Base-by-base conservation (phyloP, 2,329 filamentous ascomycete species). In the Knoxdaviesia capensis region DNA sequence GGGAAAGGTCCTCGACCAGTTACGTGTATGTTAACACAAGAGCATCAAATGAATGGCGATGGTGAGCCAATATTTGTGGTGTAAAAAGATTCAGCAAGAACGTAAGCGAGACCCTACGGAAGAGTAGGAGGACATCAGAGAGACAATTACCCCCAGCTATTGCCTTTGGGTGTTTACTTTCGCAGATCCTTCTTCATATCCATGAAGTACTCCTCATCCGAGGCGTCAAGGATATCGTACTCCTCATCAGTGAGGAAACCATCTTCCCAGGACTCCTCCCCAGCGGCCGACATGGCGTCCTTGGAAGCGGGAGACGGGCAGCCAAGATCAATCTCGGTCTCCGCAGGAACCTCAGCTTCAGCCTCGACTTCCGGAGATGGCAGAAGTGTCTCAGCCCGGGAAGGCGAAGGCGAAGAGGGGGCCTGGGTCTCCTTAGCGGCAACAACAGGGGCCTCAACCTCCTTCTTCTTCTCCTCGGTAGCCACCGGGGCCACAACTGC, bases 241-340 rank as follows among this genome's bases (percentile, higher is more conserved):
- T 98, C 90, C 58, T 96, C 90, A 48, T 98, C 90, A 0, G 90
- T 96, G 66, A 93, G 63, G 67, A 94, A 94, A 8, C 79, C 82
- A 46, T 81, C 75, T 8, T 77, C 74, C 1, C 69, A 71, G n/a
- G 60, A 64, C 36, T 74, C 68, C 65, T 70, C 75, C 39, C 78
- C 77, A n/a, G 74, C 73, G 34, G 64, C 66, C 42, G 69, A 65
- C 33, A 59, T 63, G 46, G 64, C 67, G 40, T 71, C 67, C 48
- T 69, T 66, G 39, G 65, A 66, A 10, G 44, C 20, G 20, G 20
- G 20, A 20, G 20, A 20, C 20, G 20, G 20, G 20, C 20, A 39
- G 32, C 44, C 39, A 7, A 43, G 28, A 3, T 45, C 44, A n/a
- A 39, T 38, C 34, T 44, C 20, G 6, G 43, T 68, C 62, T 20